Evolutionary conservation across 2,329 filamentous ascomycete species (phyloP).

Genomic region (Coniella lustricola): DNA sequence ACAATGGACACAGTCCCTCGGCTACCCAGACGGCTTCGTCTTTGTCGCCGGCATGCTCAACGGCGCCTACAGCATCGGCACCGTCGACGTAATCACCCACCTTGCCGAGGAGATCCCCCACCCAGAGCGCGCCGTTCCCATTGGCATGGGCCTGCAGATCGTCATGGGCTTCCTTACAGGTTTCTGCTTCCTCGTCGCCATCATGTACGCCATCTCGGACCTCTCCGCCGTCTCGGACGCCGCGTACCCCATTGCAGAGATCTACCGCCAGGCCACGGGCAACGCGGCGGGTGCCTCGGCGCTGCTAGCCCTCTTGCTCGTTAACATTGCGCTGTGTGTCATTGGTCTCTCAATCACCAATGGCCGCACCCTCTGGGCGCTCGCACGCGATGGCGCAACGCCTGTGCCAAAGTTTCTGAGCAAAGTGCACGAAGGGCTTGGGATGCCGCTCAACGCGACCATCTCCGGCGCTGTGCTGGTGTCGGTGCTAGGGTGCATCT

Average conservation of each 20-base stretch:
- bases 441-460: conserved; percentile 40
- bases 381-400: conserved; percentile 33
- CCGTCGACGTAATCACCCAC: conserved; percentile 58
- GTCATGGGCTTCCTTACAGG: conserved; percentile 44
- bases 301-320: conserved; percentile 35
- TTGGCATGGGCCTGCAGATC: conserved; percentile 44
- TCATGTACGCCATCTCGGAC: conserved; percentile 54
- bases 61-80: conserved; percentile 61
- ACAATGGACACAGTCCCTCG: conserved; percentile 32
- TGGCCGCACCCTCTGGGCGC: conserved; percentile 33
- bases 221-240: conserved; percentile 42
- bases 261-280: conserved; percentile 55
- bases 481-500: conserved; percentile 55
- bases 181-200: conserved; percentile 43
- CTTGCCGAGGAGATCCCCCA: conserved; percentile 57
- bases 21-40: conserved; percentile 35
- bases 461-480: conserved; percentile 35
- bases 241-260: conserved; percentile 57
- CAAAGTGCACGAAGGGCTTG: conserved; percentile 23
- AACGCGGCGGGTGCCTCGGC: conserved; percentile 43
- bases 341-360: conserved; percentile 32
- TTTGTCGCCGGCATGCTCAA: conserved; percentile 45
- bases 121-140: conserved; percentile 45
- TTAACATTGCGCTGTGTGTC: conserved; percentile 30
- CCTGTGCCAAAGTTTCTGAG: conserved; percentile 26